These are phyloP conservation scores for Handroanthus guayacan DNA, from an alignment of 257 asterid species.

Conservation along the genomic window DNA sequence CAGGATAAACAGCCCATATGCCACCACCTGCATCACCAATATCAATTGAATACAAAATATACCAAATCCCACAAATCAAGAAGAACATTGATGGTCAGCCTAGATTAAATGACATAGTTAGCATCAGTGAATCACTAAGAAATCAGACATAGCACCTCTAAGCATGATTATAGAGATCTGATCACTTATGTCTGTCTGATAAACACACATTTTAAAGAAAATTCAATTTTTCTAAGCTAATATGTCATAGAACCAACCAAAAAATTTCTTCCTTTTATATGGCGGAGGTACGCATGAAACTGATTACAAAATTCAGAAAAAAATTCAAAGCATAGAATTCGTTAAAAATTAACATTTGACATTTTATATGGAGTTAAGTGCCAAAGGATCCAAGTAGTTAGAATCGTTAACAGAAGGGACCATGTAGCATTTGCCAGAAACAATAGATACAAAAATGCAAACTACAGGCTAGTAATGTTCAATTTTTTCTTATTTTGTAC, in stretches of 20 bases:
- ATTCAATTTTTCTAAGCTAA: constrained; percentile 2
- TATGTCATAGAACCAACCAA: constrained; percentile 1
- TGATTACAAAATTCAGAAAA: background rate
- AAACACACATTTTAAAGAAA: background rate
- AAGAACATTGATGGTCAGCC: constrained; percentile 12
- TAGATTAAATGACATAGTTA: constrained; percentile 7
- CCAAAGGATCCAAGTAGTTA: constrained; percentile 13
- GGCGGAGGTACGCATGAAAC: background rate
- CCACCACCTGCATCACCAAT: constrained; percentile 73
- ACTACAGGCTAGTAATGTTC: constrained; percentile 8
- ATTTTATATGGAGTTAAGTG: constrained; percentile 12
- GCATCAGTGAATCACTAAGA: constrained; percentile 1
- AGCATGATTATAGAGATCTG: constrained; percentile 8
- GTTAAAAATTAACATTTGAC: constrained; percentile 9
- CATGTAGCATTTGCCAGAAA: background rate
- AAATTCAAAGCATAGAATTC: constrained; percentile 4
- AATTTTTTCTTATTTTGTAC: constrained; percentile 1
- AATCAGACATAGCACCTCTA: background rate
- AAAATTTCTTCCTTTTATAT: too few species aligned
- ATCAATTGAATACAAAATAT: constrained; percentile 29
- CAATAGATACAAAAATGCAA: constrained; percentile 18
- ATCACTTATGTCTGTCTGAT: background rate
- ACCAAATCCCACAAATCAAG: constrained; percentile 7
- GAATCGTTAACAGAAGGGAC: background rate
- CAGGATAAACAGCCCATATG: constrained; percentile 83